Evolutionary conservation across 768 basidiomycete genomes (phyloP).

Genomic region (Jaapia argillacea): DNA sequence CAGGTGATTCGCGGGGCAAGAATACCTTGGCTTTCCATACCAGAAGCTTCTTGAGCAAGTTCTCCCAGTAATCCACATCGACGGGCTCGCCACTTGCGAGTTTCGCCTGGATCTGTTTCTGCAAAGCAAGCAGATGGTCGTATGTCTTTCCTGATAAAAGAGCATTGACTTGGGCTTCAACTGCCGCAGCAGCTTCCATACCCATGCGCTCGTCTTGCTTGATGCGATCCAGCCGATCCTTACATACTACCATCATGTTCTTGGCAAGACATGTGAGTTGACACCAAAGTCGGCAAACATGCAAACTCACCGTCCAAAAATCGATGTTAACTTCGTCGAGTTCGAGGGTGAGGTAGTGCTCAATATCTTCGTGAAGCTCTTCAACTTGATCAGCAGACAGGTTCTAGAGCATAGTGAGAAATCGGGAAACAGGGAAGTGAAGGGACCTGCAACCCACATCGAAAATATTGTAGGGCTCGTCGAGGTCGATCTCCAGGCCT

Average conservation of each 20-base stretch:
- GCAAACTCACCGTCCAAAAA: constrained; percentile 81
- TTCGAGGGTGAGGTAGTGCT: constrained; percentile 84
- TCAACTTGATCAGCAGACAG: constrained; percentile 81
- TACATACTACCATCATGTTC: constrained; percentile 98
- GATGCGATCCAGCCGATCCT: constrained; percentile 77
- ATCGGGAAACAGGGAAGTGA: not conserved
- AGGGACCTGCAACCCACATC: constrained; percentile 66
- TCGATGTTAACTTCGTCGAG: constrained; percentile 79
- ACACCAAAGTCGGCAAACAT: not conserved
- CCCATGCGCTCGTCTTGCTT: constrained; percentile 52
- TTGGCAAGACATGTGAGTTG: constrained; percentile 26
- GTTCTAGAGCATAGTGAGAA: constrained; percentile 37
- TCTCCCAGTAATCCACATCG: constrained; percentile 98
- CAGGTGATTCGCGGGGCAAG: constrained; percentile 1
- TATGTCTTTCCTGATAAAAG: constrained; percentile 81
- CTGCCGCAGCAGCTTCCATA: constrained; percentile 62
- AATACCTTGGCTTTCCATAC: constrained; percentile 95
- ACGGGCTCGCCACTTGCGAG: constrained; percentile 88
- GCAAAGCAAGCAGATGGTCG: constrained; percentile 73
- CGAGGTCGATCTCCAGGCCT: constrained; percentile 93
- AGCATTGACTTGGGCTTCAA: constrained; percentile 76
- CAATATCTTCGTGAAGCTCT: constrained; percentile 91
- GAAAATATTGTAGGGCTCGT: constrained; percentile 97
- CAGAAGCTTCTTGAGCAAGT: constrained; percentile 78
- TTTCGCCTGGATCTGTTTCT: constrained; percentile 82